Base-by-base conservation (phyloP, 306 rosid genomes). In the Pueraria montana region DNA sequence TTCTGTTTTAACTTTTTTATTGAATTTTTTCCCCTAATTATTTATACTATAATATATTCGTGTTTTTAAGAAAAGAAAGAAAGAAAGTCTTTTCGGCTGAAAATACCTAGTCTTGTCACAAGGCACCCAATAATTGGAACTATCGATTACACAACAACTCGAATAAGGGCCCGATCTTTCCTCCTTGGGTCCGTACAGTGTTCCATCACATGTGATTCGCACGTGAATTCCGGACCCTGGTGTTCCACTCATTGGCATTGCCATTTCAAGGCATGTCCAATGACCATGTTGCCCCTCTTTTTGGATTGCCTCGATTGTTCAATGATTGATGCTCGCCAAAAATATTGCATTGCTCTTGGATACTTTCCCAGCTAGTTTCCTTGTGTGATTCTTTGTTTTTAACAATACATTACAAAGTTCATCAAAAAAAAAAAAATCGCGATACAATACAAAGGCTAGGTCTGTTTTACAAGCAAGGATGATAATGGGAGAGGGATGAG, bases 141-240 rank as follows among this genome's bases (percentile, higher is more conserved):
- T 0, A 62, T 81, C 30, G 55, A 62, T 46, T 34, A 26, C 43
- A 61, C 42, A 36, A 53, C 50, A 75, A 55, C 71, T 40, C 36
- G 21, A 62, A 38, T 3, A 46, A 26, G 74, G 72, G 63, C 17
- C 72, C 79, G 0, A n/a, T 2, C 11, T 55, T 69, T 17, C 16
- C 9, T 63, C 34, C 61, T n/a, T 3, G 74, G 36, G 30, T 74
- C 68, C 69, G 83, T 88, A 82, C 89, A 75, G 12, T 52, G 80
- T 65, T 76, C 64, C 23, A 16, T 3, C 24, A 62, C 93, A 87
- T 84, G 95, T 91, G 95, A 84, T 72, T 8, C 11, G 81, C 95
- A 89, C 91, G 93, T 92, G 95, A 87, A 78, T 56, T 70, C 17
- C 10, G 42, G 65, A 46, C 83, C 32, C 40, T 6, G 17, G 10